Percentiles rank a stretch among this genome's conserved stretches.
Evolutionary conservation across 129 eudicot species (phyloP).

Genomic region (Arctium lappa): DNA sequence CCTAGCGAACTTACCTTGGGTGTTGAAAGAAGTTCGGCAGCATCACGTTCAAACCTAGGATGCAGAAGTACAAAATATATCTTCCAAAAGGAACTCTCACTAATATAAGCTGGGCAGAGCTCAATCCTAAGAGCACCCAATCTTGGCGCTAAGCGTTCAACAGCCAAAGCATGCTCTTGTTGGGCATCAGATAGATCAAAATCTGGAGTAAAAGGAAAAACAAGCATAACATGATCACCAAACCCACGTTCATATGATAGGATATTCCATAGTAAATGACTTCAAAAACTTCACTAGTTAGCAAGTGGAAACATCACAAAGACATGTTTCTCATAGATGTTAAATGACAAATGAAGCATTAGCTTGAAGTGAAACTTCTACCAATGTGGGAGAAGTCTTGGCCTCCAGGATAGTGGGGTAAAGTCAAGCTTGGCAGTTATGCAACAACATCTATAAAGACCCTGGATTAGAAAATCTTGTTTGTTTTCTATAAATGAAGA

Average conservation of each 20-base stretch:
- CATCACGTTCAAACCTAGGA: slow-evolving; percentile 56
- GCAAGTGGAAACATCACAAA: background rate
- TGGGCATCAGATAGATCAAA: slow-evolving; percentile 81
- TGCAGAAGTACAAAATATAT: slow-evolving; percentile 88
- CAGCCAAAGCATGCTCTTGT: slow-evolving; percentile 86
- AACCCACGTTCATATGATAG: background rate
- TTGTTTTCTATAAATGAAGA: background rate
- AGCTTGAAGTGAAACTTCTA: background rate
- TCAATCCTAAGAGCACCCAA: slow-evolving; percentile 73
- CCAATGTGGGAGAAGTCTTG: no score
- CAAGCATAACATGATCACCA: background rate
- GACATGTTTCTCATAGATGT: background rate
- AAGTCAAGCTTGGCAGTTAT: background rate
- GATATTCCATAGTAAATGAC: background rate
- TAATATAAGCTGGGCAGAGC: slow-evolving; percentile 81
- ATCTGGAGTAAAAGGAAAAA: slow-evolving; percentile 39
- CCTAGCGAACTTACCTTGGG: slow-evolving; percentile 46
- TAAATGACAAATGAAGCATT: background rate
- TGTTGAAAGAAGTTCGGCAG: slow-evolving; percentile 73
- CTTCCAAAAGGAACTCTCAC: slow-evolving; percentile 80
- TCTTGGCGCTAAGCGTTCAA: slow-evolving; percentile 77
- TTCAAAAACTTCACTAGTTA: background rate
- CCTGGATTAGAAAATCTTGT: background rate
- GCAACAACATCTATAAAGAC: background rate
- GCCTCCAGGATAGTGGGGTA: no score